phyloP scores from a whole-genome alignment of 2,329 filamentous ascomycete genomes.

The Graphilbum sp. region DNA sequence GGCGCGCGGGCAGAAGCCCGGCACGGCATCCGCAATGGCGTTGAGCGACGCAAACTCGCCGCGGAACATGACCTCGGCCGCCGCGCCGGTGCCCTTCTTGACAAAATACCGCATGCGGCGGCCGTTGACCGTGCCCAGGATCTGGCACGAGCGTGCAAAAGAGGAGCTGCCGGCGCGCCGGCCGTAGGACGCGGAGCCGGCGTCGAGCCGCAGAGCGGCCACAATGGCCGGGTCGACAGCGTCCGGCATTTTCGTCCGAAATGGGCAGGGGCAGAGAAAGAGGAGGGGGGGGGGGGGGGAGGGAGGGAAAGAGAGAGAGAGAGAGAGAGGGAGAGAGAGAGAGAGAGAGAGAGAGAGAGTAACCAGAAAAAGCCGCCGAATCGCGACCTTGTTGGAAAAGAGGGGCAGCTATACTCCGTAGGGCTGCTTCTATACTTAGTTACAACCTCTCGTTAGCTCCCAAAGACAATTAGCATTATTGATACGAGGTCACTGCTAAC shows the following conservation, averaged over 20 bases:
- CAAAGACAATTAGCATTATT: too few species aligned
- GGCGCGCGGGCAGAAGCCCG: constrained; percentile 59
- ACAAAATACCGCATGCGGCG: constrained; percentile 42
- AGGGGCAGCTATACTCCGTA: too few species aligned
- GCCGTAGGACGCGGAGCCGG: constrained; percentile 21
- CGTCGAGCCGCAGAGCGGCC: constrained; percentile 41
- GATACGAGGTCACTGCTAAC: too few species aligned
- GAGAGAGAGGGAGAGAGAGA: too few species aligned
- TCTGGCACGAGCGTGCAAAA: constrained; percentile 44
- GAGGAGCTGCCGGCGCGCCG: constrained; percentile 47
- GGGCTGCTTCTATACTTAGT: too few species aligned
- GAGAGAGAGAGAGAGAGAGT: too few species aligned
- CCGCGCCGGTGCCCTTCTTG: constrained; percentile 47
- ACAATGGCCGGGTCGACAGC: constrained; percentile 47
- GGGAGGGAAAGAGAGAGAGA: too few species aligned
- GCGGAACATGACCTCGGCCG: constrained; percentile 52
- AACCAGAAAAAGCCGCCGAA: too few species aligned
- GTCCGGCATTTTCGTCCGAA: neutral
- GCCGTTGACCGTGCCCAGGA: constrained; percentile 10
- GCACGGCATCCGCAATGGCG: constrained; percentile 56
- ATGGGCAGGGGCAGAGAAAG: too few species aligned
- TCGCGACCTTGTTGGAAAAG: too few species aligned
- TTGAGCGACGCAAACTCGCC: constrained; percentile 76
- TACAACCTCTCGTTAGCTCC: too few species aligned
- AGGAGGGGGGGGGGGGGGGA: too few species aligned